Evolutionary conservation across 2,329 filamentous ascomycete genomes (phyloP).

Genomic region (Amesomyces nigricolor): DNA sequence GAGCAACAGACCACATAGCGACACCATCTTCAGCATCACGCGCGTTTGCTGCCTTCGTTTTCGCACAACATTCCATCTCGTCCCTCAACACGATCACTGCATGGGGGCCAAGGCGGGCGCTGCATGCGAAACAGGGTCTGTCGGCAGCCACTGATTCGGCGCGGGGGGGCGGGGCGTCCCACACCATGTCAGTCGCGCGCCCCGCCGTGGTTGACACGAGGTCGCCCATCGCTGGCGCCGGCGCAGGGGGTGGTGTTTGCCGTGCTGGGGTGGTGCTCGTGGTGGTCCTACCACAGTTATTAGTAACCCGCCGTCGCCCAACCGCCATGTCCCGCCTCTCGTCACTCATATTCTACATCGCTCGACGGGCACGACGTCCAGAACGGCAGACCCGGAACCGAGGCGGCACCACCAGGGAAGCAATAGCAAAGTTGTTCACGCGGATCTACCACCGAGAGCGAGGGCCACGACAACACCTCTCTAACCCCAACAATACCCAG

Average conservation of each 20-base stretch:
- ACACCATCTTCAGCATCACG: not conserved
- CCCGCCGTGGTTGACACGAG: constrained; percentile 5
- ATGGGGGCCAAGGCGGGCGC: constrained; percentile 11
- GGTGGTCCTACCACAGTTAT: constrained; percentile 1
- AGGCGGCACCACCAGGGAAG: not conserved
- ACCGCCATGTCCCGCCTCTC: constrained; percentile 4
- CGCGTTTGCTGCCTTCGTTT: too few species aligned
- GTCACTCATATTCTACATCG: constrained; percentile 16
- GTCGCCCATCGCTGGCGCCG: not conserved
- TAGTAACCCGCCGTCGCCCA: constrained; percentile 16
- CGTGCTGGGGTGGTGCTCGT: not conserved
- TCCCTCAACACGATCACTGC: not conserved
- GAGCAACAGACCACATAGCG: too few species aligned
- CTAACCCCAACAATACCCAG: not conserved
- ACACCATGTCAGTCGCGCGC: not conserved
- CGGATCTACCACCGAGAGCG: not conserved
- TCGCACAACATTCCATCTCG: not conserved
- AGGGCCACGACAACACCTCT: not conserved
- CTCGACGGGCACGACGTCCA: constrained; percentile 3
- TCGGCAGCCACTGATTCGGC: not conserved
- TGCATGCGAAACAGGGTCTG: constrained; percentile 15
- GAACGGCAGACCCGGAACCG: not conserved
- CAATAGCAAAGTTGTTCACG: not conserved
- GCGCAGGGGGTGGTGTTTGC: too few species aligned
- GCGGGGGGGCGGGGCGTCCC: too few species aligned